These are phyloP conservation scores for Didymella arachidicola DNA, from an alignment of 2,329 filamentous ascomycete species.

Conservation along the genomic window DNA sequence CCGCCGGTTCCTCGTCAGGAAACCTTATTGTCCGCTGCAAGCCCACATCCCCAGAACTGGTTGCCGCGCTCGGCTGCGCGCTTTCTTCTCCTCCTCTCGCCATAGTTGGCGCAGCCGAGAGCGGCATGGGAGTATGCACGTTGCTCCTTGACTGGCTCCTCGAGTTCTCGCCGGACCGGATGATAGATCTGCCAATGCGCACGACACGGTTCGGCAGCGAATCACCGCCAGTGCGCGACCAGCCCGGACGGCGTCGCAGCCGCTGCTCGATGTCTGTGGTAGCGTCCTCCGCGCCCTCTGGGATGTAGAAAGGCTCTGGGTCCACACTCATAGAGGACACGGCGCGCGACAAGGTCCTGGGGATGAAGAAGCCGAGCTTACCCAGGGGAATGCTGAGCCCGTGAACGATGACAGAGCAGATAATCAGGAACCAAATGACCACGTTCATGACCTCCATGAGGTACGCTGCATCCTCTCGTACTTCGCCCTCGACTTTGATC, in stretches of 20 bases:
- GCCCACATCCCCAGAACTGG: not conserved
- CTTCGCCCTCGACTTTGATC: slow-evolving; percentile 65
- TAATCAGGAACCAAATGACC: slow-evolving; percentile 84
- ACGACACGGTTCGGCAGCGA: slow-evolving; percentile 41
- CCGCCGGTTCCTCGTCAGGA: not conserved
- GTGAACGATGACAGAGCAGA: slow-evolving; percentile 86
- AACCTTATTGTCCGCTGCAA: not conserved
- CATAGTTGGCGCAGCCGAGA: slow-evolving; percentile 17
- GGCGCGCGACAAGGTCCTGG: slow-evolving; percentile 67
- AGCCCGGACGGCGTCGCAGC: slow-evolving; percentile 36
- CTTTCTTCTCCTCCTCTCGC: slow-evolving; percentile 16
- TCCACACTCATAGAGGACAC: slow-evolving; percentile 33
- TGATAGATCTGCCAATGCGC: slow-evolving; percentile 47
- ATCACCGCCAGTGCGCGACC: slow-evolving; percentile 30
- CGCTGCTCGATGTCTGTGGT: slow-evolving; percentile 33
- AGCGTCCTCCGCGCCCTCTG: slow-evolving; percentile 23
- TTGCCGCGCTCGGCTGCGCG: not conserved
- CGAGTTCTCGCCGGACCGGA: slow-evolving; percentile 32
- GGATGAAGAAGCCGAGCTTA: slow-evolving; percentile 69
- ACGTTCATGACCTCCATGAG: slow-evolving; percentile 72
- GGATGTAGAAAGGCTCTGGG: slow-evolving; percentile 43
- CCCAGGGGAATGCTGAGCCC: slow-evolving; percentile 81
- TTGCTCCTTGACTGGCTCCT: slow-evolving; percentile 17
- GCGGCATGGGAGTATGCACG: slow-evolving; percentile 15
- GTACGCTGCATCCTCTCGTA: slow-evolving; percentile 70